phyloP scores from a whole-genome alignment of 495 filamentous ascomycete species.

The Neurospora sp. region DNA sequence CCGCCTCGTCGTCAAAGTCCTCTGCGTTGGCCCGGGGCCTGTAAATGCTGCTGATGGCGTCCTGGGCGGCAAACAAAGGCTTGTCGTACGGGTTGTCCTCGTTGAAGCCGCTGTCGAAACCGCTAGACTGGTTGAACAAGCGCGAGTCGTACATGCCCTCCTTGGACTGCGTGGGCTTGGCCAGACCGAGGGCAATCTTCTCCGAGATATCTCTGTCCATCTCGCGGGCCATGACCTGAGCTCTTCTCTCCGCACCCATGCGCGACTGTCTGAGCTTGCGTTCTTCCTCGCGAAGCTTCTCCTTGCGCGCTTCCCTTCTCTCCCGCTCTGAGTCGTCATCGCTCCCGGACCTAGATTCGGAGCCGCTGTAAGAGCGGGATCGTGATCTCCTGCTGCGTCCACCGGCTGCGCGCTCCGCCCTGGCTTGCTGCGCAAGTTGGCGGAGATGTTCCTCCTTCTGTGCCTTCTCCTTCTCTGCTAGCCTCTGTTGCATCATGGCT shows the following conservation, averaged over 20 bases:
- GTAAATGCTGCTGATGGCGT: constrained; percentile 93
- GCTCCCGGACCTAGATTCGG: constrained; percentile 49
- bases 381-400: constrained; percentile 36
- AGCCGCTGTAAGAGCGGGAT: constrained; percentile 42
- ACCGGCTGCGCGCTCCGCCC: constrained; percentile 60
- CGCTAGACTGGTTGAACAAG: constrained; percentile 87
- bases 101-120: constrained; percentile 85
- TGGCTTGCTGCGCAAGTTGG: constrained; percentile 78
- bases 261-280: constrained; percentile 84
- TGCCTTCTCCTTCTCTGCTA: constrained; percentile 92
- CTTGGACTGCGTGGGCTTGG: constrained; percentile 81
- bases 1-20: constrained; percentile 64
- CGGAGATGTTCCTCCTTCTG: constrained; percentile 92
- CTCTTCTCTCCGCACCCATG: constrained; percentile 85
- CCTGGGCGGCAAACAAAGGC: constrained; percentile 91
- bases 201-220: constrained; percentile 96
- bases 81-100: constrained; percentile 98
- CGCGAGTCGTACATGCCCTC: constrained; percentile 96
- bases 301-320: constrained; percentile 64
- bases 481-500: constrained; percentile 86
- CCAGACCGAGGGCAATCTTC: constrained; percentile 89
- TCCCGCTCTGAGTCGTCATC: constrained; percentile 59
- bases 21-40: constrained; percentile 65
- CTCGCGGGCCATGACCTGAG: constrained; percentile 87
- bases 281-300: constrained; percentile 72